Conservation (phyloP, 1,284 basidiomycete species). For the Melampsora abietis-canadensis region DNA sequence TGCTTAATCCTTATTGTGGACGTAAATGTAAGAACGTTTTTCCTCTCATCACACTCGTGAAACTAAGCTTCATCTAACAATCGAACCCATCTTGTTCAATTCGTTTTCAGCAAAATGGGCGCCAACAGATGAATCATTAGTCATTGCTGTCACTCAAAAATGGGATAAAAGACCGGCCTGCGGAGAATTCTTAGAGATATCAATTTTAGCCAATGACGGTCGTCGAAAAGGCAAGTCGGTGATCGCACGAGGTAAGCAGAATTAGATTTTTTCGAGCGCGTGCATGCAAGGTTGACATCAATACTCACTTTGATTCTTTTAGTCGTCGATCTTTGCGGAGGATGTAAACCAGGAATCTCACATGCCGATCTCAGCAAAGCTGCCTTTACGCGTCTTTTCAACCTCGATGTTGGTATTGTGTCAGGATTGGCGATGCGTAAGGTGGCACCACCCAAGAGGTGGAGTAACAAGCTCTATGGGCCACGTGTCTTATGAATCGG, state of each 20-base stretch:
- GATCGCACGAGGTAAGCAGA: slow-evolving; percentile 44
- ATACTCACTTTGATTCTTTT: slow-evolving; percentile 7
- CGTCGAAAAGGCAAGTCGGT: slow-evolving; percentile 44
- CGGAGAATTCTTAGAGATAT: slow-evolving; percentile 34
- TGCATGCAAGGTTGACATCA: neutral
- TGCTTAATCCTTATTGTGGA: slow-evolving; percentile 49
- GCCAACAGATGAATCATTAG: slow-evolving; percentile 48
- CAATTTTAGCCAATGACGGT: neutral
- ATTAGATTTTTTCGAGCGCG: neutral
- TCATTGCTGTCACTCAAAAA: slow-evolving; percentile 49
- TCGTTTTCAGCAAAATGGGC: slow-evolving; percentile 46
- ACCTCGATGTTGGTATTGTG: slow-evolving; percentile 46
- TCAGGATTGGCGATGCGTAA: slow-evolving; percentile 37
- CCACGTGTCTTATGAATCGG: slow-evolving; percentile 5
- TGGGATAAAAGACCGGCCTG: slow-evolving; percentile 44
- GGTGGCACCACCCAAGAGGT: slow-evolving; percentile 39
- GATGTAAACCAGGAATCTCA: slow-evolving; percentile 46
- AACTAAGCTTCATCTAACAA: neutral
- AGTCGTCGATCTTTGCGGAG: slow-evolving; percentile 49
- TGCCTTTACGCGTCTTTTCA: slow-evolving; percentile 47
- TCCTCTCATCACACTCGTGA: neutral
- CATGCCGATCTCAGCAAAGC: slow-evolving; percentile 48
- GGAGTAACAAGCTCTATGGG: slow-evolving; percentile 33
- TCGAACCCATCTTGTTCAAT: neutral
- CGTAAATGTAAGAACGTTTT: slow-evolving; percentile 34